Evolutionary conservation across 306 rosid genomes (phyloP), one percentile per base, ranked within the genome.

Genomic region (Begonia peltatifolia): DNA sequence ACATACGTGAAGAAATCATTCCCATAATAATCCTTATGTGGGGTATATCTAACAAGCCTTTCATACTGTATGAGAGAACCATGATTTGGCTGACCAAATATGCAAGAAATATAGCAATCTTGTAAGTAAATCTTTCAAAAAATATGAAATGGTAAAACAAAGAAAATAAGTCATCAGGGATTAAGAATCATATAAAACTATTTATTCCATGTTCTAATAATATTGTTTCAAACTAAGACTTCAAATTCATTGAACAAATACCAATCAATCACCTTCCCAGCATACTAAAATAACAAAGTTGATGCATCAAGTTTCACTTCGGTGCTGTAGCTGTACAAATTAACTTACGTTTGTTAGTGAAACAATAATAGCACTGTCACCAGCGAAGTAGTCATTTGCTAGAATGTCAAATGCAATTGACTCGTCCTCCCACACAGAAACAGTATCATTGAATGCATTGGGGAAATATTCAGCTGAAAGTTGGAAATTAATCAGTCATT

Each of bases 331-430:
- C 38, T 30, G 38, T 30, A 5, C 38, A 54, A 20, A 44, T 10
- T 61, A 46, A 60, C 82, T 59, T 74, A 87, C 94, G 64, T 83
- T 75, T 9, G 87, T 72, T 74, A 72, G 75, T 55, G 77, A 75
- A 60, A 66, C 63, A 56, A 78, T 64, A 58, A 61, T 81, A 54
- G 94, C 83, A 68, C 72, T 76, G 53, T 70, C 74, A 58, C 83
- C 94, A n/a, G 94, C 83, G 76, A 74, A 76, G 76, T 63, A 78
- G 68, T 83, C 96, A 65, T 87, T 87, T 63, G 66, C 84, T 23
- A 87, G 69, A 58, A 55, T 73, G 71, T 83, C 78, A 63, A 81
- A 56, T 61, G 83, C 87, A 54, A 79, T 73, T 14, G 96, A 87
- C 65, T 87, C 75, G 46, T 74, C 90, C 79, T 87, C 96, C 96